These are phyloP conservation scores for Oxalis stricta DNA, from an alignment of 441 rosid genomes.

Conservation along the genomic window DNA sequence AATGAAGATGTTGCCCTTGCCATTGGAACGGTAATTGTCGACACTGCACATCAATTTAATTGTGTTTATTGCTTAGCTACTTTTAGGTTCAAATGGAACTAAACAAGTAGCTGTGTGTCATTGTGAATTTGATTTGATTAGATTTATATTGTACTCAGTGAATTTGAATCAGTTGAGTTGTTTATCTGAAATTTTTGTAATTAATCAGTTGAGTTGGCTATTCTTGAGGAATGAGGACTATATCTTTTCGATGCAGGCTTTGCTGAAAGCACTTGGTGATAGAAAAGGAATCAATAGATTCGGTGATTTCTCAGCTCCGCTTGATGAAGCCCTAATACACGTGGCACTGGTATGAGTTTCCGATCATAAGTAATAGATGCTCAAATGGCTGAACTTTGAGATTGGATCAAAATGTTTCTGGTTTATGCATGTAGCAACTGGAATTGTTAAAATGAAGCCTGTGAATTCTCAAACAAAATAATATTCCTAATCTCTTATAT, in stretches of 20 bases:
- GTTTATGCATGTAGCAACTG: too few relatives aligned
- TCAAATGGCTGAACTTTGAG: neutral
- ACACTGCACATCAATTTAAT: neutral
- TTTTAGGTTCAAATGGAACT: neutral
- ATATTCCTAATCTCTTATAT: slow-evolving; percentile 1
- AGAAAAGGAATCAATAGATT: slow-evolving; percentile 84
- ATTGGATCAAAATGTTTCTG: too few relatives aligned
- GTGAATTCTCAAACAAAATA: neutral
- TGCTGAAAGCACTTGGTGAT: slow-evolving; percentile 83
- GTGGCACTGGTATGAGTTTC: slow-evolving; percentile 56
- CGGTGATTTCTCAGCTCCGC: slow-evolving; percentile 90
- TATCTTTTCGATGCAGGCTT: slow-evolving; percentile 30
- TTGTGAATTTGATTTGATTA: too few relatives aligned
- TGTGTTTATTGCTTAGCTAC: neutral
- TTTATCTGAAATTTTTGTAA: neutral
- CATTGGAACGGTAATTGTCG: slow-evolving; percentile 50
- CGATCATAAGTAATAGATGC: neutral
- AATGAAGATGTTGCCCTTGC: slow-evolving; percentile 94
- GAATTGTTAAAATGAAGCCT: neutral
- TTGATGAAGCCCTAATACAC: slow-evolving; percentile 81
- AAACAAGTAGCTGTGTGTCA: too few relatives aligned
- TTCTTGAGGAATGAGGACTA: neutral
- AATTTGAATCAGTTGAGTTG: neutral
- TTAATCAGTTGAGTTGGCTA: neutral
- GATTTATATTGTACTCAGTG: too few relatives aligned